Evolutionary conservation across 2,329 filamentous ascomycete species (phyloP), one percentile per base, ranked within the genome.

Genomic region (Aureobasidium sp.): DNA sequence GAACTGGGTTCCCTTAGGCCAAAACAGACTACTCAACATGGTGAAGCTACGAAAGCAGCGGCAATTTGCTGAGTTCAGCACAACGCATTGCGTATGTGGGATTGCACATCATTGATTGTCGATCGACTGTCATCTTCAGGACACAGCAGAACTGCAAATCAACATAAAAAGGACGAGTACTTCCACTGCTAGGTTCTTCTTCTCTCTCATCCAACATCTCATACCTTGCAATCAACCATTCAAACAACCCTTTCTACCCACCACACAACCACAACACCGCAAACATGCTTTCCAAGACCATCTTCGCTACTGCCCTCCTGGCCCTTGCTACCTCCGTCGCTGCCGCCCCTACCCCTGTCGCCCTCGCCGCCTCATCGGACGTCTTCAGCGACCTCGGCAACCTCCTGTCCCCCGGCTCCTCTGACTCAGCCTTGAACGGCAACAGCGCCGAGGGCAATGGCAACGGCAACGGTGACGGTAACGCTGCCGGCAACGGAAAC

Each of bases 251-350:
- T 32, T 49, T 48, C 55, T 32, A 21, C 41, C 44, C 16, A 30
- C 13, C 14, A 32, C 21, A 6, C 7, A 30, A 13, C 13, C 27
- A 14, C 14, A 21, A 11, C 7, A 37, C 55, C 34, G 16, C 29
- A 29, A 42, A 41, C 2, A 59, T 59, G 55, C 45, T 59, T n/a
- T 49, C 55, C 45, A 59, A 59, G 55, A 59, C 55, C 34, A 49
- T 59, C 55, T 49, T 59, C 55, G 27, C 55, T 21, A 32, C 55
- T n/a, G 44, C 25, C 42, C 7, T 59, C 44, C 2, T 59, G 55
- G 55, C 55, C 27, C 45, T 59, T 2, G 55, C 55, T 7, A 7
- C 44, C 55, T 59, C 55, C 29, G 45, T 49, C 36, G 44, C 34
- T 14, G 55, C 55, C 21, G 55, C 55, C 16, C 47, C 47, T 36